Base-by-base conservation (phyloP, 2,329 filamentous ascomycete genomes). In the Neoarthrinium moseri region DNA sequence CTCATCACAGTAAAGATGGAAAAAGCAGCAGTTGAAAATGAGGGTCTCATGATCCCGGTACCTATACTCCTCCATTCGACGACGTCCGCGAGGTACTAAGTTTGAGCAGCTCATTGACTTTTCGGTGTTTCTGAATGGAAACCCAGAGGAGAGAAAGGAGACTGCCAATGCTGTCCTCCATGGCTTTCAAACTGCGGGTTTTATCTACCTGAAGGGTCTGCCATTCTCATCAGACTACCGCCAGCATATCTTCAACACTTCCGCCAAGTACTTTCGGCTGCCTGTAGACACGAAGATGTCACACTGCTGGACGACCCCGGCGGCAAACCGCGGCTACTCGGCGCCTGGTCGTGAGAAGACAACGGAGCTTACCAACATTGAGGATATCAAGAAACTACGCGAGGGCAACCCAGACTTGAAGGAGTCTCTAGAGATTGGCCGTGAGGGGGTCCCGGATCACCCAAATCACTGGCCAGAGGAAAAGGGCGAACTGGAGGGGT, bases 181-280 rank as follows among this genome's bases (percentile, higher is more conserved):
- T 43, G 91, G 89, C 33, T 95, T 96, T 71, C 87, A 91, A 58
- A 85, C 80, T 2, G 87, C 91, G 3, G 91, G 91, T 47, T 96
- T 96, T 73, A 80, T 96, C 60, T 96, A 96, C 68, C 80, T 95
- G 30, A 84, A 84, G 56, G 88, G 92, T 65, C 84, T 92, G 54
- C 80, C 86, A 32, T 86, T 96, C 49, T 68, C 83, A 0, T 58
- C 78, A 4, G 69, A 77, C 7, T 75, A 77, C 8, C 70, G 90
- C 11, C 64, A 77, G 48, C 66, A 76, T 47, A 77, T 86, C 49
- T 95, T 94, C 63, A 63, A 72, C 51, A 74, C 77, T 46, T 91
- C 87, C 5, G 82, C 84, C 40, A 69, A 73, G 51, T 91, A 92
- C 73, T 94, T 94, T 66, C 65, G 68, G 12, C 80, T 86, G 44